Base-by-base conservation (phyloP, 352 stramenopile species). In the Pythium brassicae region DNA sequence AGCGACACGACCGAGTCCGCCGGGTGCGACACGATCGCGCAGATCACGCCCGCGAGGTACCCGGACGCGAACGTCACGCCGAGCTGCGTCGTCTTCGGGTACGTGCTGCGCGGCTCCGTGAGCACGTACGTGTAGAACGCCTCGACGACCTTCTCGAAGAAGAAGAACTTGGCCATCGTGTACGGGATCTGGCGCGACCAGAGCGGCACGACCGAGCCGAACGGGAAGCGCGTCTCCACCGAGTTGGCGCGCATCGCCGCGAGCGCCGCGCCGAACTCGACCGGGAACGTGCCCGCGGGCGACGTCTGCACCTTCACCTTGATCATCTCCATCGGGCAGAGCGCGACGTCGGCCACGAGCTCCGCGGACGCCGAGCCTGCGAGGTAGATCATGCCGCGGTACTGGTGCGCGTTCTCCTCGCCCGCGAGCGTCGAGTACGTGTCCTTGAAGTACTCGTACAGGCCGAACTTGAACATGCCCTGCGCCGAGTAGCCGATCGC, bases 111-210 rank as follows among this genome's bases (percentile, higher is more conserved):
- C 51, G 89, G 89, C 69, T 92, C 85, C 48, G 90, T 97, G 72
- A 96, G 95, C 62, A 92, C 80, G 70, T 94, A 55, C 61, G 82
- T 91, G 78, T 94, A 94, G 67, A 94, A 94, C 25, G 66, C 77
- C 67, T 92, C 84, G 14, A 94, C 84, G 57, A 90, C 80, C 72
- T 94, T 94, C 63, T 94, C 84, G 59, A 98, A 98, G 70, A 99
- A 98, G 61, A 98, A 98, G 71, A 99, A 99, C 83, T 99, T 99
- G 55, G 96, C 94, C 95, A 99, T 99, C 55, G 97, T 99, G 94
- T 99, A 99, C 60, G 97, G 97, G 69, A 98, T 97, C 76, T 97
- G 93, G 44, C 92, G 86, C 48, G 84, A 94, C 84, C 84, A 94
- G 61, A 94, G 71, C 11, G 92, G 92, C 48, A 95, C 85, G 1